Evolutionary conservation across 768 basidiomycete species (phyloP).

Genomic region (Amanita pallidorosea): DNA sequence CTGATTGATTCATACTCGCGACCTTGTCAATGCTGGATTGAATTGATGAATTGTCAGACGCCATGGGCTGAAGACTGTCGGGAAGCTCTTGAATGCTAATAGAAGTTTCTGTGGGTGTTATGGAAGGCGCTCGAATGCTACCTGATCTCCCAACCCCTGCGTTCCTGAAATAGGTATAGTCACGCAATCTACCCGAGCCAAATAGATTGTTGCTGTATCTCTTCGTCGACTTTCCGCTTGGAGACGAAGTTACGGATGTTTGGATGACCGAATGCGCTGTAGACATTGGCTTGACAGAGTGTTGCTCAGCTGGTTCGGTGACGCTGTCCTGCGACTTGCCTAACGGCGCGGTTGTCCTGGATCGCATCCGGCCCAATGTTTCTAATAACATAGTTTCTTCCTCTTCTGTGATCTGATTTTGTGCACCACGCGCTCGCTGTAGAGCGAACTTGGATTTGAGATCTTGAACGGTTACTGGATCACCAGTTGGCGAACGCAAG

Average conservation of each 20-base stretch:
- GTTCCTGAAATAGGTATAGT: conserved; percentile 60
- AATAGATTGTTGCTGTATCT: conserved; percentile 84
- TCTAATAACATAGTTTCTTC: conserved; percentile 82
- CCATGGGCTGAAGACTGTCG: conserved; percentile 37
- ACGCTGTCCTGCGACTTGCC: conserved; percentile 26
- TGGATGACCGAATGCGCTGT: conserved; percentile 21
- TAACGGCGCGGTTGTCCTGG: conserved; percentile 17
- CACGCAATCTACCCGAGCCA: conserved; percentile 68
- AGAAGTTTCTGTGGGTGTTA: conserved; percentile 37
- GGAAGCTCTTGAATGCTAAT: conserved; percentile 22
- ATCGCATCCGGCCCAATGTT: conserved; percentile 44
- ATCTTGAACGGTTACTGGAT: conserved; percentile 54
- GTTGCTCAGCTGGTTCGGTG: conserved; percentile 20
- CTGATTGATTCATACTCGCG: conserved; percentile 17
- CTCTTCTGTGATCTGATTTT: conserved; percentile 64
- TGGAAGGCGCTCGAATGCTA: conserved; percentile 35
- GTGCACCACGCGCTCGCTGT: conserved; percentile 60
- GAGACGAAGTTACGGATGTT: conserved; percentile 29
- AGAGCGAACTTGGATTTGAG: conserved; percentile 61
- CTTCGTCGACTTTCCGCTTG: conserved; percentile 42
- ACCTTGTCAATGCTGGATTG: conserved; percentile 30
- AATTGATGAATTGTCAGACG: conserved; percentile 43
- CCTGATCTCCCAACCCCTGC: conserved; percentile 27
- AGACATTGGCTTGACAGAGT: conserved; percentile 20
- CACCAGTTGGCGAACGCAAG: conserved; percentile 57